Conservation (phyloP, 2,329 filamentous ascomycete genomes). For the Periconia sp. region DNA sequence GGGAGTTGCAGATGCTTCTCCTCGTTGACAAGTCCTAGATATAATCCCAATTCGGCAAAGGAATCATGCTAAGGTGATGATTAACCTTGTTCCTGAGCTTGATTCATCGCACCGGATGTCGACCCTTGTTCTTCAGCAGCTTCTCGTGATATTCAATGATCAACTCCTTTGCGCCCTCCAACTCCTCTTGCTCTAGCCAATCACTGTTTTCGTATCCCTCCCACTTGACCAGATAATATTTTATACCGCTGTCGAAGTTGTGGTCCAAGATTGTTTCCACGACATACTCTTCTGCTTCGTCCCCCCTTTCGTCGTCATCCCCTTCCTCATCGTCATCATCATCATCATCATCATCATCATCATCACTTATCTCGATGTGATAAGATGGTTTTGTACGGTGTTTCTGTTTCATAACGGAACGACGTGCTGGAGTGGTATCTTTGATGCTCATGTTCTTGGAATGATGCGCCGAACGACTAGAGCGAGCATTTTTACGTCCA, state of each 20-base stretch:
- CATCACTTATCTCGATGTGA: neutral
- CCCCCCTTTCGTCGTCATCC: conserved; percentile 4
- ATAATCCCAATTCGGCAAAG: too few relatives aligned
- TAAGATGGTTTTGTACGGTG: neutral
- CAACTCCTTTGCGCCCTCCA: conserved; percentile 28
- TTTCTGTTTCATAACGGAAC: too few relatives aligned
- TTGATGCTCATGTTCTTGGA: too few relatives aligned
- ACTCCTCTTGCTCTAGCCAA: conserved; percentile 31
- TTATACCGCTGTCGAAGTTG: conserved; percentile 17
- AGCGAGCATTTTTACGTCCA: neutral
- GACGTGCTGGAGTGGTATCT: too few relatives aligned
- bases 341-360: neutral
- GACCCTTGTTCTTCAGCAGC: conserved; percentile 7
- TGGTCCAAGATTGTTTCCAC: conserved; percentile 34
- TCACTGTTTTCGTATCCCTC: conserved; percentile 34
- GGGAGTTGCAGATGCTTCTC: too few relatives aligned
- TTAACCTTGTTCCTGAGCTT: neutral
- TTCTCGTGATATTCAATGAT: conserved; percentile 25
- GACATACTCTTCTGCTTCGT: conserved; percentile 26
- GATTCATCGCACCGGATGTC: neutral
- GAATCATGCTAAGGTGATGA: too few relatives aligned
- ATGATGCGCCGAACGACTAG: too few relatives aligned
- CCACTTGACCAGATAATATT: conserved; percentile 39
- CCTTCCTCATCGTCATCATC: neutral
- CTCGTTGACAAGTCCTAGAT: too few relatives aligned